Base-by-base conservation (phyloP, 2,329 filamentous ascomycete genomes). In the Verticillium dahliae region DNA sequence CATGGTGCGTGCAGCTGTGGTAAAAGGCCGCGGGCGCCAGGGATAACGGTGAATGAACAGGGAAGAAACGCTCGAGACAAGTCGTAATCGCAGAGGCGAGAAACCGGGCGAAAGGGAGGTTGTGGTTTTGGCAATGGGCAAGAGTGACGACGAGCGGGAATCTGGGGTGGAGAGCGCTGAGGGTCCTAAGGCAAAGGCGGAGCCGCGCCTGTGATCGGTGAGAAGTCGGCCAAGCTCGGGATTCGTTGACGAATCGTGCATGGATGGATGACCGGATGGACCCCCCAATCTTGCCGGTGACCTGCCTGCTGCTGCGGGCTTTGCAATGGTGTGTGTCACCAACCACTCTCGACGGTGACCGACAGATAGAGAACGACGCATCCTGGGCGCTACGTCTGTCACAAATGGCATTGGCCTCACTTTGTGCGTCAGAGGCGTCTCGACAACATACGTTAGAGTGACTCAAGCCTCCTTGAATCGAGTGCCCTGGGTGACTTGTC, bases 1-100 rank as follows among this genome's bases (percentile, higher is more conserved):
- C 93, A 97, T 98, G 72, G 78, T 81, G 77, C 78, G 72, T 69
- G 79, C 69, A 65, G 83, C 86, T 68, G 77, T 77, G 52, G 78
- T 76, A 68, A 81, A 82, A 62, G 65, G 64, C 65, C 73, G 65
- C 61, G 58, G 34, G 27, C 45, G 45, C 45, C 45, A 52, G 45
- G 45, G 11, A 18, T 10, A 18, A 52, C n/a, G 45, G 45, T 9
- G 18, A 10, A 27, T 27, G 10, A 11, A 22, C 6, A 22, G 7
- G 45, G 7, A 18, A 27, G 11, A 22, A 27, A 10, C 10, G n/a
- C 45, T 52, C 18, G 18, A 52, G 11, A 18, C 45, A 52, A 18
- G n/a, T 18, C 45, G 45, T 22, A 52, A 18, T 52, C 45, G 45
- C 50, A 41, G 59, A 62, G 60, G 60, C 31, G 58, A 18, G 33